These are phyloP conservation scores for Dictyostelium purpureum DNA, from an alignment of 78 protist species.

Conservation along the genomic window DNA sequence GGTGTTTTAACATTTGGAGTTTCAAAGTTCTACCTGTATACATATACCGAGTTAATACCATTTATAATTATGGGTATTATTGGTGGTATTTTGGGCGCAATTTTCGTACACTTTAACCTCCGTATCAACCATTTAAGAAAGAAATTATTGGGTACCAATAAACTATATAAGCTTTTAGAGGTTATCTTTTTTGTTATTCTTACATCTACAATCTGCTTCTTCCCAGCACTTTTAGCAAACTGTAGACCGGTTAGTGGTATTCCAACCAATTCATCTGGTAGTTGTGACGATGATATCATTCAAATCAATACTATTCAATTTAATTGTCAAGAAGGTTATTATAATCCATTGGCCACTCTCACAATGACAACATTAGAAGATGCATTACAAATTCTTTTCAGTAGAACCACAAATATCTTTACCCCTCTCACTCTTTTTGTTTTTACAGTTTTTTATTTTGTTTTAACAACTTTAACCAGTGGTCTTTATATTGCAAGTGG, in stretches of 20 bases:
- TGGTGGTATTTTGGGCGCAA: conserved; percentile 92
- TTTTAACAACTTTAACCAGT: background rate
- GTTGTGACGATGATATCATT: background rate
- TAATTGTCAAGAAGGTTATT: conserved; percentile 70
- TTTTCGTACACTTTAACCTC: conserved; percentile 54
- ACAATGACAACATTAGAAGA: conserved; percentile 79
- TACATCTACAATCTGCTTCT: conserved; percentile 21
- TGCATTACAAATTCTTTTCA: conserved; percentile 69
- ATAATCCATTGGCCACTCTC: conserved; percentile 88
- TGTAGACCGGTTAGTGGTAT: conserved; percentile 23
- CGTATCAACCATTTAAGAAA: conserved; percentile 59
- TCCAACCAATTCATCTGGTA: background rate
- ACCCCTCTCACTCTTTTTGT: background rate
- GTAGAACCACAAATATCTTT: conserved; percentile 8
- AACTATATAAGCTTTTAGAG: conserved; percentile 5
- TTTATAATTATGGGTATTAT: conserved; percentile 82
- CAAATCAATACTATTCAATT: background rate
- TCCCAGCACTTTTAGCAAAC: conserved; percentile 18
- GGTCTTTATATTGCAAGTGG: conserved; percentile 77
- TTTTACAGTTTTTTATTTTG: conserved; percentile 20
- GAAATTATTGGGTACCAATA: background rate
- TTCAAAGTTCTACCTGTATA: conserved; percentile 47
- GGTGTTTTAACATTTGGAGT: conserved; percentile 78
- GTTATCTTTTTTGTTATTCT: background rate
- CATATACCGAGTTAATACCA: conserved; percentile 70